These are phyloP conservation scores for Magnusiomyces clavatus DNA, from an alignment of 1,139 yeast species.

Conservation along the genomic window DNA sequence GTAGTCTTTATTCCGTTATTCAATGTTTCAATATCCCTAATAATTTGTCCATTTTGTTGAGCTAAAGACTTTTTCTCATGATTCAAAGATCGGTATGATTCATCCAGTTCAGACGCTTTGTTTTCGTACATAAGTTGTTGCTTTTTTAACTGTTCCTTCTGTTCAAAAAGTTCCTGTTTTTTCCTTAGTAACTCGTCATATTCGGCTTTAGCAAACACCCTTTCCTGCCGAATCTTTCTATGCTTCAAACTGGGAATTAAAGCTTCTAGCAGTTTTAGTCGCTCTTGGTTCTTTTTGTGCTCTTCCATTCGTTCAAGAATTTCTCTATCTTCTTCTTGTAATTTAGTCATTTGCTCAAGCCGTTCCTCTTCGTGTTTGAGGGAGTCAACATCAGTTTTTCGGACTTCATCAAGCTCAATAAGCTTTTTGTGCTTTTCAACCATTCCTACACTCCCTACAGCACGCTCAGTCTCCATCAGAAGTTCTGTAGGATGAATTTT, in stretches of 20 bases:
- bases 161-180: not conserved
- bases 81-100: too few species aligned
- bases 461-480: constrained; percentile 70
- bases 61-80: too few species aligned
- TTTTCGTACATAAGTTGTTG: too few species aligned
- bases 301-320: constrained; percentile 17
- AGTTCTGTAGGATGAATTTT: constrained; percentile 68
- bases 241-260: constrained; percentile 13
- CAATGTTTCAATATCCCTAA: too few species aligned
- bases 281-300: constrained; percentile 4
- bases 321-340: constrained; percentile 20
- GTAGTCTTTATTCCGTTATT: too few species aligned
- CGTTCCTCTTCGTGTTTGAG: constrained; percentile 26
- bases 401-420: constrained; percentile 43
- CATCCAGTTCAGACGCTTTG: too few species aligned
- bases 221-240: constrained; percentile 16
- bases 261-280: constrained; percentile 3
- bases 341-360: constrained; percentile 21
- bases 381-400: constrained; percentile 28
- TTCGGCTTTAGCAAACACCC: constrained; percentile 13
- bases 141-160: not conserved
- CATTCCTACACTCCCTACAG: constrained; percentile 60
- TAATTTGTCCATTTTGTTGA: too few species aligned
- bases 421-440: constrained; percentile 50
- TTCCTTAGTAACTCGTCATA: constrained; percentile 12